phyloP scores from a whole-genome alignment of 2,329 filamentous ascomycete genomes.

The Aspergillus ruber region DNA sequence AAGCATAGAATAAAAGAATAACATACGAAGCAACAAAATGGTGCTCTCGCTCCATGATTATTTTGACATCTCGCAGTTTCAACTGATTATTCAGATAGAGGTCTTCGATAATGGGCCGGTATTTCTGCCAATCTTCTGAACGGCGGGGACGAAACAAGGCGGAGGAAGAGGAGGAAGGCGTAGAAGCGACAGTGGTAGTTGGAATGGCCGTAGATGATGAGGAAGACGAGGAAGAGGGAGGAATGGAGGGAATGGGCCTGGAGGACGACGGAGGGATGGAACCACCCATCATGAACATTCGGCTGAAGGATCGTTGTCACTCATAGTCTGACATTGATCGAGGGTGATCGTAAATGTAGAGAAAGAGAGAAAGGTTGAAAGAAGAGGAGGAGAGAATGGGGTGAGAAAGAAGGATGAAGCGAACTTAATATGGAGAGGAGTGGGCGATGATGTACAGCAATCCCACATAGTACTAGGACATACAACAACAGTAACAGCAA shows the following conservation, averaged over 20 bases:
- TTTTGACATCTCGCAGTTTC: constrained; percentile 31
- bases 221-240: constrained; percentile 13
- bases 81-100: constrained; percentile 31
- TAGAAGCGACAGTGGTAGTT: constrained; percentile 5
- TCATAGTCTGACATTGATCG: constrained; percentile 12
- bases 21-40: constrained; percentile 31
- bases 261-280: constrained; percentile 16
- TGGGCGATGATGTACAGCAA: not conserved
- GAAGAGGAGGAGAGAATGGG: constrained; percentile 1
- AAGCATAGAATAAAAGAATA: constrained; percentile 6
- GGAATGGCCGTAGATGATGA: constrained; percentile 15
- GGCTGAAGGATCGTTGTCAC: constrained; percentile 5
- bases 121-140: constrained; percentile 33
- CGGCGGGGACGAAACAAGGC: constrained; percentile 27
- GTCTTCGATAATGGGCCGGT: constrained; percentile 28
- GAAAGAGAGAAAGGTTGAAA: constrained; percentile 1
- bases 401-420: constrained; percentile 1
- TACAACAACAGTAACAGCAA: constrained; percentile 5
- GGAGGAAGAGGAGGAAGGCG: constrained; percentile 12
- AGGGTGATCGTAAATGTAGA: not conserved
- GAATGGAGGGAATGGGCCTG: constrained; percentile 4
- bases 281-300: constrained; percentile 17
- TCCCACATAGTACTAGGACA: not conserved
- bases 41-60: constrained; percentile 31
- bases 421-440: constrained; percentile 2